Percentiles rank a stretch among this genome's conserved stretches.
Evolutionary conservation across 2,329 filamentous ascomycete species (phyloP).

Genomic region (Claviceps digitariae): DNA sequence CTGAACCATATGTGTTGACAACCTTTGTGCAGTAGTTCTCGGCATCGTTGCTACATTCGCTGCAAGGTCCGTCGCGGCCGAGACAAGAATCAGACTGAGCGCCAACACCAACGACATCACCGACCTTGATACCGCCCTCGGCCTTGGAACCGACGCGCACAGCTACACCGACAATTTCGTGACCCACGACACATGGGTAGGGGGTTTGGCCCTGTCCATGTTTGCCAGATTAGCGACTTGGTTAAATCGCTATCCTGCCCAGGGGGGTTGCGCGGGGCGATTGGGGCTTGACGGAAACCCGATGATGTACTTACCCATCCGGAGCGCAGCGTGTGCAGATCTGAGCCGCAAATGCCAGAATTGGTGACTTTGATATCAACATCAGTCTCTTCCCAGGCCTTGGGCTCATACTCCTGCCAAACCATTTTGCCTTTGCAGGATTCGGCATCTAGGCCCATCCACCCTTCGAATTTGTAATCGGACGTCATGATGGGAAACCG

Average conservation of each 20-base stretch:
- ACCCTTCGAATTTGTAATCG: conserved; percentile 36
- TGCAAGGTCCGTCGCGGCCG: conserved; percentile 23
- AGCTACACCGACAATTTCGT: conserved; percentile 51
- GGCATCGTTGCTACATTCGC: conserved; percentile 25
- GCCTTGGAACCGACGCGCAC: conserved; percentile 38
- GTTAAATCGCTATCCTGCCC: not conserved
- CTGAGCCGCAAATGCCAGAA: conserved; percentile 52
- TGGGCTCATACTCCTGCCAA: conserved; percentile 45
- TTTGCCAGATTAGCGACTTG: not conserved
- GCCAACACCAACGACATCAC: conserved; percentile 51
- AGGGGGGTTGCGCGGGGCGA: not conserved
- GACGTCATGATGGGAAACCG: conserved; percentile 10
- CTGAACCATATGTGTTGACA: conserved; percentile 39
- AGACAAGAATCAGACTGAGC: conserved; percentile 45
- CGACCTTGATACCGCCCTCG: conserved; percentile 36
- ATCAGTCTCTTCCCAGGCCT: conserved; percentile 52
- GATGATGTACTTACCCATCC: conserved; percentile 28
- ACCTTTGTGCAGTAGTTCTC: conserved; percentile 28
- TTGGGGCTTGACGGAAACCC: no score
- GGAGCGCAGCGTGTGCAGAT: conserved; percentile 43
- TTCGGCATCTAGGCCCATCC: conserved; percentile 30
- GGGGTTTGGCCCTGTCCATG: conserved; percentile 3
- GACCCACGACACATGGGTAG: conserved; percentile 42
- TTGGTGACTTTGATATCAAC: conserved; percentile 53
- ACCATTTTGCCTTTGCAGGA: conserved; percentile 37